Base-by-base conservation (phyloP, 768 basidiomycete species). In the Fibroporia radiculosa region DNA sequence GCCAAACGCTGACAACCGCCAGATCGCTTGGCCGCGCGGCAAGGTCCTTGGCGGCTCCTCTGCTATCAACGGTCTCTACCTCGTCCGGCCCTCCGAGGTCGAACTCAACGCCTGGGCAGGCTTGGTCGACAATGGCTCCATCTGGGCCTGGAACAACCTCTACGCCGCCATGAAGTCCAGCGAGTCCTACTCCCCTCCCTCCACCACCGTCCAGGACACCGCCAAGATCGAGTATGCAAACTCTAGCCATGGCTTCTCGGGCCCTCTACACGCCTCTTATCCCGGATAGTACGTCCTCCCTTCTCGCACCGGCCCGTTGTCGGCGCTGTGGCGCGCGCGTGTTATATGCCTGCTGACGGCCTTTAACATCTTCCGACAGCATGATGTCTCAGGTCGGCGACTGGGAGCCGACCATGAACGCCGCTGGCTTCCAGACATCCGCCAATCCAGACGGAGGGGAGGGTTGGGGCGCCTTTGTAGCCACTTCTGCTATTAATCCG, bases 61-160 rank as follows among this genome's bases (percentile, higher is more conserved):
- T 24, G 80, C 82, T 7, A 68, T 84, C 42, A 87, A 87, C 59
- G 82, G 79, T 38, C 70, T 84, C 69, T 84, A 80, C 64, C 65
- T 74, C 50, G 70, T 80, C 38, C 71, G 77, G 8, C 78, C 79
- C 6, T 68, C 73, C 20, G 53, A 62, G 42, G 46, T 65, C 38
- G 77, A 78, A 52, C 51, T 77, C 45, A 66, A 78, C 49, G 60
- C 68, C 2, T 77, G 72, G 72, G 58, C 66, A 2, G 48, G 57
- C 10, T 55, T 79, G 37, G 67, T 75, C 56, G 59, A 66, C 46
- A 52, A 59, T 24, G 59, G 56, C 28, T 60, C 57, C 33, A 48
- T 50, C 20, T 78, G 77, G 76, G 63, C 57, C 27, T 76, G 74
- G 72, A 68, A 73, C 44, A 60, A 53, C 28, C 60, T 77, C 48